These are phyloP conservation scores for Quercus aquifolioides DNA, from an alignment of 306 rosid species.

Conservation along the genomic window DNA sequence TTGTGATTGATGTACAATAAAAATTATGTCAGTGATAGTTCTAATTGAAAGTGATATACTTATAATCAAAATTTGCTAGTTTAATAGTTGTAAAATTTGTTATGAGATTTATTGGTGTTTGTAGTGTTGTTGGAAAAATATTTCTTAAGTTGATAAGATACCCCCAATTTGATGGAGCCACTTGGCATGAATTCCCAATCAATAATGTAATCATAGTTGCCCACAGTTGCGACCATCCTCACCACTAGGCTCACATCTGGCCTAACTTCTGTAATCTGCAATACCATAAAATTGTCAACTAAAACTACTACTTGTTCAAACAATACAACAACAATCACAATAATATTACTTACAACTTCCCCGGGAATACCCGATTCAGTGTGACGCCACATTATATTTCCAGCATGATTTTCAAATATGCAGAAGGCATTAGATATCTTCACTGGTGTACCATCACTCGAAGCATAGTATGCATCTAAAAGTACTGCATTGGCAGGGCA, in stretches of 20 bases:
- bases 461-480: slow-evolving; percentile 43
- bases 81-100: too few relatives aligned
- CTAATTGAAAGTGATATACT: too few relatives aligned
- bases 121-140: not conserved
- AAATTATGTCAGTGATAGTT: too few relatives aligned
- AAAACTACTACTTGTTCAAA: too few relatives aligned
- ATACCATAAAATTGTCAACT: too few relatives aligned
- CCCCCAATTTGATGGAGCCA: slow-evolving; percentile 56
- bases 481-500: slow-evolving; percentile 62
- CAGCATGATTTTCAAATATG: slow-evolving; percentile 52
- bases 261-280: slow-evolving; percentile 28
- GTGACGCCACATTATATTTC: slow-evolving; percentile 70
- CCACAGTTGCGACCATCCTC: slow-evolving; percentile 42
- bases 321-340: not conserved
- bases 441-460: slow-evolving; percentile 38
- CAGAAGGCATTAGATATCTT: slow-evolving; percentile 48
- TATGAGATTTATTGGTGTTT: too few relatives aligned
- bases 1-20: too few relatives aligned
- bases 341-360: slow-evolving; percentile 10
- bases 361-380: slow-evolving; percentile 32
- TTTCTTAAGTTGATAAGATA: not conserved
- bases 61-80: too few relatives aligned
- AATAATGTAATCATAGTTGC: slow-evolving; percentile 52
- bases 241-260: slow-evolving; percentile 47
- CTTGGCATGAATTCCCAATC: slow-evolving; percentile 65